phyloP scores from a whole-genome alignment of 2,329 filamentous ascomycete species.

The Tolypocladium amazonense region DNA sequence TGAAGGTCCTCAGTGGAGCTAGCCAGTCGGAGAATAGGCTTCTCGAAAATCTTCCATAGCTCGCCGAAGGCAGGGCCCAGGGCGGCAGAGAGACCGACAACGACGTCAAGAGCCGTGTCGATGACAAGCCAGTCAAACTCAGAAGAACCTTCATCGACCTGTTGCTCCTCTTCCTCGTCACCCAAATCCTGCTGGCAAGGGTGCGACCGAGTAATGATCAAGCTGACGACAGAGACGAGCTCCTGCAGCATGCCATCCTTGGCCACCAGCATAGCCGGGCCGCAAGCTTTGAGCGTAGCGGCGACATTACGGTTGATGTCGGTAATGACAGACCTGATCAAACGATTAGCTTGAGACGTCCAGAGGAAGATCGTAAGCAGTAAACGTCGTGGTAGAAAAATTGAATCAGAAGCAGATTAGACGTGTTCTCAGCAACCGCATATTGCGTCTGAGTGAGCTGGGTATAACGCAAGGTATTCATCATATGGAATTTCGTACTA shows the following conservation, averaged over 20 bases:
- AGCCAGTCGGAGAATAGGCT: conserved; percentile 79
- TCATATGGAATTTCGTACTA: conserved; percentile 41
- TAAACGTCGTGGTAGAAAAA: conserved; percentile 8
- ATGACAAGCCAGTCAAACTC: conserved; percentile 98
- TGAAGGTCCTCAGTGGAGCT: conserved; percentile 79
- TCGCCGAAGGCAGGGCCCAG: conserved; percentile 74
- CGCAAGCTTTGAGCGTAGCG: conserved; percentile 81
- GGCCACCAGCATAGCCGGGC: conserved; percentile 71
- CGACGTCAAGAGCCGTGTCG: conserved; percentile 85
- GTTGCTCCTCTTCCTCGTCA: conserved; percentile 65
- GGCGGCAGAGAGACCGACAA: conserved; percentile 73
- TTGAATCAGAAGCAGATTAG: conserved; percentile 27
- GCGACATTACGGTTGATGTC: conserved; percentile 93
- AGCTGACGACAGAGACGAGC: conserved; percentile 61
- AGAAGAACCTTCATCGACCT: conserved; percentile 66
- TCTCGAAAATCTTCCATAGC: conserved; percentile 94
- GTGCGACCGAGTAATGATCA: conserved; percentile 82
- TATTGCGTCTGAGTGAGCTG: conserved; percentile 98
- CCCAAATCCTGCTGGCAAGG: conserved; percentile 86
- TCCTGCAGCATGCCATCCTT: conserved; percentile 60
- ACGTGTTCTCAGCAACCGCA: conserved; percentile 83
- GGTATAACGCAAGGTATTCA: conserved; percentile 90
- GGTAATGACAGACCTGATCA: conserved; percentile 67
- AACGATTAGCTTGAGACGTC: neutral
- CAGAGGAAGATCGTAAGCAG: neutral